A percentile compares a stretch with the other conserved stretches of the same genome.
Conservation (phyloP, 192 early-diverging fungal genomes). For the Gonapodya sp. region DNA sequence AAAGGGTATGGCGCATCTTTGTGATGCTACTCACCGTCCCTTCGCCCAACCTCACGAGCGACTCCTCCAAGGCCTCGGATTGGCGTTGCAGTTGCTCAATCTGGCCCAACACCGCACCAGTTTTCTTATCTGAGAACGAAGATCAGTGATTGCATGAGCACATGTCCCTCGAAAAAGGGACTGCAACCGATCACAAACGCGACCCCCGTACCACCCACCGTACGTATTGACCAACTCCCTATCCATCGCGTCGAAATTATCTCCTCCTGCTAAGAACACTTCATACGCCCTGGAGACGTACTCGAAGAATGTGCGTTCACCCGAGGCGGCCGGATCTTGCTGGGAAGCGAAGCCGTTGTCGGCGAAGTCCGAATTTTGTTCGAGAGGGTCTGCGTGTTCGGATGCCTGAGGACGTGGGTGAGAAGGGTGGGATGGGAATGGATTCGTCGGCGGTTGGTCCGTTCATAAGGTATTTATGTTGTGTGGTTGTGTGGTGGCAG, state of each 20-base stretch:
- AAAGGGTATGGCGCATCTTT: too few relatives aligned
- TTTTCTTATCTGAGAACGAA: background rate
- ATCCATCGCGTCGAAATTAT: slow-evolving; percentile 54
- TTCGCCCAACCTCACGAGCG: background rate
- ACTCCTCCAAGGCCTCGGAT: background rate
- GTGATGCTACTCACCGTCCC: background rate
- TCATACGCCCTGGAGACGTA: slow-evolving; percentile 55
- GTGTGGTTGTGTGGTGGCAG: too few relatives aligned
- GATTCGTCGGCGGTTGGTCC: too few relatives aligned
- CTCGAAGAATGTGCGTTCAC: slow-evolving; percentile 63
- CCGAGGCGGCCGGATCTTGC: slow-evolving; percentile 38
- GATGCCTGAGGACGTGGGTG: too few relatives aligned
- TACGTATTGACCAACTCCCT: slow-evolving; percentile 39
- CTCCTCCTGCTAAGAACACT: slow-evolving; percentile 51
- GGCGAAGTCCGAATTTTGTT: background rate
- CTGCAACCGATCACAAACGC: background rate
- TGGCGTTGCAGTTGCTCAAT: background rate
- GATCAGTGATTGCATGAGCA: too few relatives aligned
- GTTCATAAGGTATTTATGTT: too few relatives aligned
- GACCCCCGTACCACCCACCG: slow-evolving; percentile 22
- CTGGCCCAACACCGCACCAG: background rate
- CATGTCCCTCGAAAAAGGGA: background rate
- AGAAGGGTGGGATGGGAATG: too few relatives aligned
- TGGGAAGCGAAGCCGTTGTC: slow-evolving; percentile 18
- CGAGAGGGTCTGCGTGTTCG: background rate